Conservation (phyloP, 805 yeast genomes). For the Hyphopichia homilentoma region DNA sequence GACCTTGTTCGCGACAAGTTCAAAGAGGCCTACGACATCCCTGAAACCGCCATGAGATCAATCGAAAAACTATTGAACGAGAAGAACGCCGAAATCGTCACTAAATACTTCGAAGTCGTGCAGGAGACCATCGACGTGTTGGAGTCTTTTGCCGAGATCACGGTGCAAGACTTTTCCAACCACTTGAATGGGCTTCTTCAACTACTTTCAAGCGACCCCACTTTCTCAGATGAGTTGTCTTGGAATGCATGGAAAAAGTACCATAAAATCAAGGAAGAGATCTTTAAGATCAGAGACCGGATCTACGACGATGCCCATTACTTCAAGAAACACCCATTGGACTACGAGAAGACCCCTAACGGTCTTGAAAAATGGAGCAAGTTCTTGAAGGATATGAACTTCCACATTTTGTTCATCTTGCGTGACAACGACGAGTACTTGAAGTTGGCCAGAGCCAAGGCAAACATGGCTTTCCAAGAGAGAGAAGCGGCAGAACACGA, state of each 20-base stretch:
- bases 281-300: slow-evolving; percentile 54
- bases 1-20: slow-evolving; percentile 36
- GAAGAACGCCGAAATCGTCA: slow-evolving; percentile 23
- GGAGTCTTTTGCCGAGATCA: slow-evolving; percentile 70
- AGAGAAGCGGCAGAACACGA: slow-evolving; percentile 25
- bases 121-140: slow-evolving; percentile 57
- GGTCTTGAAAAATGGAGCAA: slow-evolving; percentile 35
- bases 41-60: slow-evolving; percentile 15
- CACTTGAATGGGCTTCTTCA: slow-evolving; percentile 42
- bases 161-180: slow-evolving; percentile 61
- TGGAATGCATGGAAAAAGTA: slow-evolving; percentile 63
- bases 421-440: slow-evolving; percentile 63
- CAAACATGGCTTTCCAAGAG: slow-evolving; percentile 40
- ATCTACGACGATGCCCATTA: slow-evolving; percentile 30
- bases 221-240: slow-evolving; percentile 13
- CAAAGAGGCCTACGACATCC: slow-evolving; percentile 17
- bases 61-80: slow-evolving; percentile 24
- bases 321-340: slow-evolving; percentile 11
- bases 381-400: slow-evolving; percentile 36
- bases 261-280: slow-evolving; percentile 50
- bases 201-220: slow-evolving; percentile 11
- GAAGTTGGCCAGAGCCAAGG: slow-evolving; percentile 37
- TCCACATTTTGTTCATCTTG: slow-evolving; percentile 46
- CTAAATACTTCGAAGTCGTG: slow-evolving; percentile 24
- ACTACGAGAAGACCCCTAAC: slow-evolving; percentile 22